Evolutionary conservation across 768 basidiomycete genomes (phyloP), one percentile per base, ranked within the genome.

Genomic region (Lentinus brumalis): DNA sequence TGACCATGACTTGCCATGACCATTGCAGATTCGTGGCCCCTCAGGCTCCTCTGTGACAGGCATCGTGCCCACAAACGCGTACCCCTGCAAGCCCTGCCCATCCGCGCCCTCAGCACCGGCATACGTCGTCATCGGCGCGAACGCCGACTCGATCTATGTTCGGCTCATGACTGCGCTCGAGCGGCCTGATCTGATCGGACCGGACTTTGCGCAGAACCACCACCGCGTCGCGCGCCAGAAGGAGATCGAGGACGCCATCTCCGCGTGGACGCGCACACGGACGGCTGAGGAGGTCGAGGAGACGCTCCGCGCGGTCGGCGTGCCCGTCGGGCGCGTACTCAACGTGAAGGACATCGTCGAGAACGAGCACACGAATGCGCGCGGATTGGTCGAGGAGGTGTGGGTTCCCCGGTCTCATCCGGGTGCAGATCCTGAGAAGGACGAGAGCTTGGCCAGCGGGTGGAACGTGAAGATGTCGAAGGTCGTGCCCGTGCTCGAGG

Each of bases 31-130:
- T 63, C 85, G 88, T 41, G 84, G 88, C 11, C 88, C 88, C 2
- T 90, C 88, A 9, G 88, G 88, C 21, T 89, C 88, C 6, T 89
- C 87, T 3, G 80, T 90, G 31, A 90, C 87, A 0, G 88, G 88
- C 1, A 88, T 90, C 41, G 88, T 89, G 8, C 87, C 88, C 0
- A 89, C 87, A 10, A 89, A 89, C 65, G 87, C 87, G 5, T 88
- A 88, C 69, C 87, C 87, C 4, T 89, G 87, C 73, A 76, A 79
- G 29, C 81, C 86, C 8, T 75, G 81, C 11, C 72, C 77, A 14
- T 61, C 76, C 39, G 60, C 80, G 0, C 77, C 80, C 2, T 59
- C 66, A 1, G 71, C 73, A 0, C 82, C 82, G 0, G 78, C 79
- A 4, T 89, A 86, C 68, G 77, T 88, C 55, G 86, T 90, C 65